Conservation (phyloP, 2,329 filamentous ascomycete genomes). For the Calonectria hongkongensis region DNA sequence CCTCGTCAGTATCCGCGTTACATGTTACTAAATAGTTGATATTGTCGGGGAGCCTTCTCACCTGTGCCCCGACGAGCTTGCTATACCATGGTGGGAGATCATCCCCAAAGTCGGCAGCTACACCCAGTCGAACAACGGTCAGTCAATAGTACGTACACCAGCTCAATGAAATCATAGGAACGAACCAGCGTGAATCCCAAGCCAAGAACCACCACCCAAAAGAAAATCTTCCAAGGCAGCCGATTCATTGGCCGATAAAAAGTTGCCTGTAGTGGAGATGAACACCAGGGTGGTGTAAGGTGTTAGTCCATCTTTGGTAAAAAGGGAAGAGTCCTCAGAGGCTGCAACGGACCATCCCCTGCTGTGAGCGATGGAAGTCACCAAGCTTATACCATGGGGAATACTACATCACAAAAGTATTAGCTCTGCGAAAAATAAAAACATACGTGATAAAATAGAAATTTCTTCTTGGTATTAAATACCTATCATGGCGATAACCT, state of each 20-base stretch:
- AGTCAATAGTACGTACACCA: too few species aligned
- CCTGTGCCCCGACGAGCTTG: constrained; percentile 1
- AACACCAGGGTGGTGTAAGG: constrained; percentile 9
- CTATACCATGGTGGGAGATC: background rate
- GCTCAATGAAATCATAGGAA: background rate
- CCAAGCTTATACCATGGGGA: background rate
- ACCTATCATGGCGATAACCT: background rate
- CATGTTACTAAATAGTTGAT: background rate
- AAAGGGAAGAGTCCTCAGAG: constrained; percentile 5
- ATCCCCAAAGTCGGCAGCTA: constrained; percentile 10
- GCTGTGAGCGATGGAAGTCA: background rate
- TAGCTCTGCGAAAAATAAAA: background rate
- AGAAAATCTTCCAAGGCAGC: background rate
- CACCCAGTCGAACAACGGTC: background rate
- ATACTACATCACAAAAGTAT: background rate
- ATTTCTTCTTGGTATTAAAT: background rate
- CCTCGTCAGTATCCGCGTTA: background rate
- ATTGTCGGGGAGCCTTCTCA: background rate
- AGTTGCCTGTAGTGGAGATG: constrained; percentile 10
- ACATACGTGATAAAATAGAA: background rate
- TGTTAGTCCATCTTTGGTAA: background rate
- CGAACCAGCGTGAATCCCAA: constrained; percentile 12
- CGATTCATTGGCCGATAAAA: background rate
- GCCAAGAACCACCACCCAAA: constrained; percentile 4
- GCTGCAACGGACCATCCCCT: constrained; percentile 6